Percentiles rank a stretch among this genome's conserved stretches.
These are phyloP conservation scores for Rhodotorula kratochvilovae DNA, from an alignment of 768 basidiomycete genomes.

Conservation along the genomic window DNA sequence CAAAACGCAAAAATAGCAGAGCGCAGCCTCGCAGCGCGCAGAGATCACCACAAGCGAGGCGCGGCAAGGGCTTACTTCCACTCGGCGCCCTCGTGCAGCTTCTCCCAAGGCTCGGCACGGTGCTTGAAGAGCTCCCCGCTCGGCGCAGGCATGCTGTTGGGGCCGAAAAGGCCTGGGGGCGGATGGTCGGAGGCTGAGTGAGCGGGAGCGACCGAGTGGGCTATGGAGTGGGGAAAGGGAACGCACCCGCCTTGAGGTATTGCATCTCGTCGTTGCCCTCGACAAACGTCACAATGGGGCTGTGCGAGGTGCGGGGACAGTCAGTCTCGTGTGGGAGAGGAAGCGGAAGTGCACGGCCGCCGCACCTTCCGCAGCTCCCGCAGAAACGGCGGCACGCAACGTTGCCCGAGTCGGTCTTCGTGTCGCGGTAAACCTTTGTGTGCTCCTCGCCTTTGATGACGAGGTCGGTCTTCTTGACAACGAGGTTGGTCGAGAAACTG, in stretches of 20 bases:
- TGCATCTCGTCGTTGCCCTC: too few relatives aligned
- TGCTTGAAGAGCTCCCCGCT: conserved; percentile 8
- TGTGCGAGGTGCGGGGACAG: too few relatives aligned
- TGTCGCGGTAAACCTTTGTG: conserved; percentile 11
- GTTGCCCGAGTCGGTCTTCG: conserved; percentile 13
- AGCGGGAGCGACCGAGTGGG: too few relatives aligned
- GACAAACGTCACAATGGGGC: too few relatives aligned
- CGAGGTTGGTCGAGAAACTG: conserved; percentile 25
- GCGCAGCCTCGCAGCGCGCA: too few relatives aligned
- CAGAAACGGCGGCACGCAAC: conserved; percentile 10
- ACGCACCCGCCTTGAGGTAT: too few relatives aligned
- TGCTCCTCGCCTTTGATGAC: conserved; percentile 5
- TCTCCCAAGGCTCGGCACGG: conserved; percentile 20
- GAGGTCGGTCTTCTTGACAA: conserved; percentile 7
- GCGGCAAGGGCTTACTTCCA: too few relatives aligned
- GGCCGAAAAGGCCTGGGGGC: conserved; percentile 6
- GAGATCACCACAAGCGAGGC: too few relatives aligned
- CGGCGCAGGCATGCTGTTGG: background rate
- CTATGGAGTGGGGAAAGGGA: too few relatives aligned
- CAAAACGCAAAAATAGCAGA: too few relatives aligned
- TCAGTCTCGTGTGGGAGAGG: background rate
- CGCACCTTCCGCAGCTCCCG: conserved; percentile 14
- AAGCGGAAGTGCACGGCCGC: background rate
- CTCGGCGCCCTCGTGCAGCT: background rate
- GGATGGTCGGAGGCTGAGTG: too few relatives aligned